phyloP scores from a whole-genome alignment of 106 monocot species.

The Dendrobium nobile region DNA sequence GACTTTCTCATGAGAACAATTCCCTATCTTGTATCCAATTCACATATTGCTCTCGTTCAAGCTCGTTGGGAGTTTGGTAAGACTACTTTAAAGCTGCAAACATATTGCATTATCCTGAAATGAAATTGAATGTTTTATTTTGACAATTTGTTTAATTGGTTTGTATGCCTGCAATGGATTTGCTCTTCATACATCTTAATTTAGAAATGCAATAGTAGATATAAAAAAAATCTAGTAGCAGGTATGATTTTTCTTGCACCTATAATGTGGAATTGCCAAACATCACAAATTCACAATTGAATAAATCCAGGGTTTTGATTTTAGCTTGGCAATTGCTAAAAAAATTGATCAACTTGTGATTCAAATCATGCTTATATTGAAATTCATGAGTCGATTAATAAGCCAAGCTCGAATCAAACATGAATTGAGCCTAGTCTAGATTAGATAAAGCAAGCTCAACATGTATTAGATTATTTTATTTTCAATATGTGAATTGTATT shows the following conservation, averaged over 20 bases:
- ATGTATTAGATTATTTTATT: too few species aligned
- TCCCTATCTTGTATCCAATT: conserved; percentile 64
- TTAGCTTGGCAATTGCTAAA: background rate
- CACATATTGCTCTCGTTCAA: conserved; percentile 71
- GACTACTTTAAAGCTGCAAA: background rate
- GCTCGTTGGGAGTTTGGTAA: conserved; percentile 83
- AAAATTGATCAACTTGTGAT: too few species aligned
- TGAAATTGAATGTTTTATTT: background rate
- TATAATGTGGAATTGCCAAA: background rate
- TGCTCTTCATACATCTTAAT: background rate
- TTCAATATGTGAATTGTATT: too few species aligned
- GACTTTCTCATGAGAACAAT: conserved; percentile 56
- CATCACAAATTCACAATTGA: background rate
- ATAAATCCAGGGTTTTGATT: background rate
- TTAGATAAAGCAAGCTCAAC: too few species aligned
- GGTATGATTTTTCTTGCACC: background rate
- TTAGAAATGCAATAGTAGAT: background rate
- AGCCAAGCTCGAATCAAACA: too few species aligned
- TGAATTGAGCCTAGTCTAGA: too few species aligned
- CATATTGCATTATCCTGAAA: background rate
- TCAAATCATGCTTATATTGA: too few species aligned
- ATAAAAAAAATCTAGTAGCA: background rate
- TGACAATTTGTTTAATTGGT: background rate
- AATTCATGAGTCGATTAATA: too few species aligned
- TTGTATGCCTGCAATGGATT: background rate